Conservation (phyloP, 2,329 filamentous ascomycete genomes). For the Aspergillus amoenus region DNA sequence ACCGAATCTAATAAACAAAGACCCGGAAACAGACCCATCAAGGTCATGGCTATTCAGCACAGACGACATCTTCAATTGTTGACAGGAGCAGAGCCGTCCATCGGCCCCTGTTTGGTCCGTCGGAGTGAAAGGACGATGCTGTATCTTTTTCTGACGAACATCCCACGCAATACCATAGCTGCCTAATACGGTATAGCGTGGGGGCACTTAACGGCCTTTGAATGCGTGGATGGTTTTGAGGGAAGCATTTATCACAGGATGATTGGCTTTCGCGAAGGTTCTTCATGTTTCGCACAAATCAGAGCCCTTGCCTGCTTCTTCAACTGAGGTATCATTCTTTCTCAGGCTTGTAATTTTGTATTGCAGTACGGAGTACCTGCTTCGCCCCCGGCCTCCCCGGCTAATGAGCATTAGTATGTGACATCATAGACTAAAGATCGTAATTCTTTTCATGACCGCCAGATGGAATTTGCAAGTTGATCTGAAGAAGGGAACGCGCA, state of each 20-base stretch:
- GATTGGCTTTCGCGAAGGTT: conserved; percentile 2
- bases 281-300: not conserved
- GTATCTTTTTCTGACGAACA: not conserved
- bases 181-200: conserved; percentile 21
- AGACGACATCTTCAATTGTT: not conserved
- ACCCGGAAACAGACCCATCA: not conserved
- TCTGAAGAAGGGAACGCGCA: too few relatives aligned
- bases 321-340: not conserved
- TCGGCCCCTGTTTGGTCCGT: not conserved
- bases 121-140: not conserved
- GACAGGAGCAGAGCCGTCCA: not conserved
- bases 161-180: conserved; percentile 3
- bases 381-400: conserved; percentile 1
- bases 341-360: not conserved
- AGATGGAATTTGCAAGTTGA: not conserved
- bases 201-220: conserved; percentile 13
- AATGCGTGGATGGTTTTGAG: too few relatives aligned
- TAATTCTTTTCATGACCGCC: not conserved
- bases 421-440: not conserved
- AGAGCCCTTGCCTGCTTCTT: not conserved
- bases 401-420: not conserved
- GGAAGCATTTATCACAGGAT: not conserved
- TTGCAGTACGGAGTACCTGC: not conserved
- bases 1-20: not conserved
- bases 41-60: not conserved